Percentiles rank a stretch among this genome's conserved stretches.
Conservation (phyloP, 768 basidiomycete genomes). For the Kwoniella bestiolae region DNA sequence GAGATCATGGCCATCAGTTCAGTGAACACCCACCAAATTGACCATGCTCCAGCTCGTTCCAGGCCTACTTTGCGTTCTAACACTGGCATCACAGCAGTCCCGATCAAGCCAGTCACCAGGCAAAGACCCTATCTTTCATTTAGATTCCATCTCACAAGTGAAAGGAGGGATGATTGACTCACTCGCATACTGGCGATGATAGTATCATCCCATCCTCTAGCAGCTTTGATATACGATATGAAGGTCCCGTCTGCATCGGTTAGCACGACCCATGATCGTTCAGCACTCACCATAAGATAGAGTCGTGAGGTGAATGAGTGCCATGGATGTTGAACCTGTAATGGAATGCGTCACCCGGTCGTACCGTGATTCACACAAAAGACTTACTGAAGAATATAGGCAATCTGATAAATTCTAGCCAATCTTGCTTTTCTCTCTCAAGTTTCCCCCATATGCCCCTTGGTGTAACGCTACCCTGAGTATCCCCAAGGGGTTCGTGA, state of each 20-base stretch:
- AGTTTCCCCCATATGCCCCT: slow-evolving; percentile 1
- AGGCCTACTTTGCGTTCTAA: slow-evolving; percentile 49
- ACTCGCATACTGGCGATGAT: slow-evolving; percentile 52
- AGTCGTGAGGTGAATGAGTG: slow-evolving; percentile 51
- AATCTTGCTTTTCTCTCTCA: slow-evolving; percentile 32
- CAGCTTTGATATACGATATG: slow-evolving; percentile 56
- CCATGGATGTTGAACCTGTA: slow-evolving; percentile 48
- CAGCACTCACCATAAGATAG: slow-evolving; percentile 46
- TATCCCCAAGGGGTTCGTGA: neutral
- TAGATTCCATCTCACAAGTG: slow-evolving; percentile 1
- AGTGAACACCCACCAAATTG: slow-evolving; percentile 46
- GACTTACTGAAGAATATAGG: slow-evolving; percentile 54
- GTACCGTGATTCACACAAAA: neutral
- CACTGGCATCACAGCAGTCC: slow-evolving; percentile 54
- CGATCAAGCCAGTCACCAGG: slow-evolving; percentile 49
- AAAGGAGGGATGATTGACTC: slow-evolving; percentile 1
- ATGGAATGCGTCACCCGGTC: slow-evolving; percentile 11
- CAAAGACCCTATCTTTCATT: slow-evolving; percentile 39
- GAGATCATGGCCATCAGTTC: neutral
- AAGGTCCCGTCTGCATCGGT: slow-evolving; percentile 49
- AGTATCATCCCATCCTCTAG: slow-evolving; percentile 46
- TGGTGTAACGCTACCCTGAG: neutral
- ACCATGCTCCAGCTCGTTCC: slow-evolving; percentile 55
- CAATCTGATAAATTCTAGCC: slow-evolving; percentile 48
- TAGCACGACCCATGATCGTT: neutral